phyloP scores from a whole-genome alignment of 768 basidiomycete species.

The Mycena rosella region DNA sequence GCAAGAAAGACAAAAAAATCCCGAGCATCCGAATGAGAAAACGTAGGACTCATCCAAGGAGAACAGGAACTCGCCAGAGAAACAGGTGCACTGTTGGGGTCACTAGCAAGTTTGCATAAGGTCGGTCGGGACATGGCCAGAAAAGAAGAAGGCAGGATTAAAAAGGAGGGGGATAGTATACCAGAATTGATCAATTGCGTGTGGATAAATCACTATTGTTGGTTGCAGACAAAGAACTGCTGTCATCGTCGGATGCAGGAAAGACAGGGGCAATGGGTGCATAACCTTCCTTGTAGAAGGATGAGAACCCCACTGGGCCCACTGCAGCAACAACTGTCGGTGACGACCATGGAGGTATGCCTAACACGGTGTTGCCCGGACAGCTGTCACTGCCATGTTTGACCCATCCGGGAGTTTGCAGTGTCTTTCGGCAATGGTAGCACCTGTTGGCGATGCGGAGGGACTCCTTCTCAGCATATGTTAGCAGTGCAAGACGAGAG shows the following conservation, averaged over 20 bases:
- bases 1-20: too few relatives aligned
- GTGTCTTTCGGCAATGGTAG: conserved; percentile 12
- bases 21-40: too few relatives aligned
- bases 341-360: not conserved
- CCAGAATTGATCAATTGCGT: not conserved
- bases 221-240: not conserved
- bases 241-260: not conserved
- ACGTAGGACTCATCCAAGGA: too few relatives aligned
- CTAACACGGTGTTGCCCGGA: conserved; percentile 1
- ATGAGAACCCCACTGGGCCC: not conserved
- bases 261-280: not conserved
- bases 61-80: too few relatives aligned
- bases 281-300: conserved; percentile 1
- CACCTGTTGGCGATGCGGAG: conserved; percentile 7
- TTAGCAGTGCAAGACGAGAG: not conserved
- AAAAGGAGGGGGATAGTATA: too few relatives aligned
- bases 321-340: conserved; percentile 9
- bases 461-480: conserved; percentile 5
- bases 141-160: too few relatives aligned
- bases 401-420: conserved; percentile 4
- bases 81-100: too few relatives aligned
- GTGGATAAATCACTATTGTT: not conserved
- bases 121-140: too few relatives aligned
- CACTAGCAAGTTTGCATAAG: too few relatives aligned
- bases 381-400: conserved; percentile 19